phyloP scores from a whole-genome alignment of 176 grass and related monocot genomes.

The Aegilops longissima region DNA sequence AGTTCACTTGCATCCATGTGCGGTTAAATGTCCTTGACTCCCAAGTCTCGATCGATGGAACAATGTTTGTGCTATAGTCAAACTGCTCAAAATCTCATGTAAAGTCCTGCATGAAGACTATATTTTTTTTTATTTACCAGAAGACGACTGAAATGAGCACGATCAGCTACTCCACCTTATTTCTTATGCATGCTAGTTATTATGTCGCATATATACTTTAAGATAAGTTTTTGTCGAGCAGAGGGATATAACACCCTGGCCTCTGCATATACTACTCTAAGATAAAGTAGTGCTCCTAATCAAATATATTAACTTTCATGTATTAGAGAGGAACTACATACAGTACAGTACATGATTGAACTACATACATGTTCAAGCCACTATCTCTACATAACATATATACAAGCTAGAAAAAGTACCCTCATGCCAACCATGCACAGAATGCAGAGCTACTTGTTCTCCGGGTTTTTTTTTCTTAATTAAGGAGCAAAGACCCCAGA shows the following conservation, averaged over 20 bases:
- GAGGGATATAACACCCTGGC: no score
- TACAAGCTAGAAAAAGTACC: not conserved
- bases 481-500: not conserved
- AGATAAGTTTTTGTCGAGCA: no score
- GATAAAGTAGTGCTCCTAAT: no score
- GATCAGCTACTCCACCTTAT: not conserved
- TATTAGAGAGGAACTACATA: not conserved
- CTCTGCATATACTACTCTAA: no score
- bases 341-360: not conserved
- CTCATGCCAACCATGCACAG: not conserved
- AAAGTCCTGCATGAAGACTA: not conserved
- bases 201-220: not conserved
- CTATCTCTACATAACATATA: not conserved
- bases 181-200: not conserved
- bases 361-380: not conserved
- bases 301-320: no score
- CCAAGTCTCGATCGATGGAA: conserved; percentile 12
- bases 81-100: not conserved
- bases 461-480: no score
- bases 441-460: not conserved
- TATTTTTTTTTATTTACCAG: not conserved
- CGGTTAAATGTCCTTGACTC: conserved; percentile 15
- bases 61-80: conserved; percentile 16
- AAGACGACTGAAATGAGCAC: not conserved
- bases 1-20: conserved; percentile 15